Percentiles rank a stretch among this genome's conserved stretches.
phyloP scores from a whole-genome alignment of 2,329 filamentous ascomycete species.

The Diaporthe citrichinensis region DNA sequence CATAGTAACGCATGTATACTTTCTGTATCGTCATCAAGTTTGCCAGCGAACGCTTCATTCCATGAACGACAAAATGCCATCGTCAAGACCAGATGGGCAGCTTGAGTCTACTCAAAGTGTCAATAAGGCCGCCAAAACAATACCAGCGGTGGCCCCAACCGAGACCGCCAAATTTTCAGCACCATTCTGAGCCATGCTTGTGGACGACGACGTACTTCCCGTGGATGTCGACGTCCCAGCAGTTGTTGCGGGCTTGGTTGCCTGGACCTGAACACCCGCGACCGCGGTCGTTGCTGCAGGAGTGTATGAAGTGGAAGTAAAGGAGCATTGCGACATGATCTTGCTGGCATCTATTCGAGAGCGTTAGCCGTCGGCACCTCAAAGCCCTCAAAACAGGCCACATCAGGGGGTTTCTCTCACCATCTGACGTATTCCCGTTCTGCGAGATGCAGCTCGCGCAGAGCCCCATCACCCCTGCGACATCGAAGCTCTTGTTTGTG shows the following conservation, averaged over 20 bases:
- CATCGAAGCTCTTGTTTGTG: slow-evolving; percentile 13
- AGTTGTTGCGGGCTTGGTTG: not conserved
- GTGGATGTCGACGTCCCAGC: not conserved
- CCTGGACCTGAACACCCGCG: slow-evolving; percentile 8
- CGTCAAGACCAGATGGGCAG: not conserved
- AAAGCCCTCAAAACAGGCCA: no score
- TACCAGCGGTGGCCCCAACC: not conserved
- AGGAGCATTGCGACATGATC: slow-evolving; percentile 18
- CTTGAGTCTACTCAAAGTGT: not conserved
- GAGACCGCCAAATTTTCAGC: not conserved
- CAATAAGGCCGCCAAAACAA: not conserved
- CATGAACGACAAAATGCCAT: not conserved
- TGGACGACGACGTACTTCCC: not conserved
- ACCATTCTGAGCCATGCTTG: not conserved
- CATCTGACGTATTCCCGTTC: slow-evolving; percentile 1
- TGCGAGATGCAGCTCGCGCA: slow-evolving; percentile 8
- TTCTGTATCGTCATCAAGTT: no score
- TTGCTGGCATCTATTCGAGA: slow-evolving; percentile 11
- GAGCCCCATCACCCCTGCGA: slow-evolving; percentile 2
- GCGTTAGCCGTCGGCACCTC: not conserved
- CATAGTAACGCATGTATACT: no score
- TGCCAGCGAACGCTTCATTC: no score
- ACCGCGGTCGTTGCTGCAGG: not conserved
- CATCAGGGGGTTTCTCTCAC: not conserved
- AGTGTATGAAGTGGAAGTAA: not conserved